Percentiles rank a stretch among this genome's conserved stretches.
These are phyloP conservation scores for Cryoendolithus antarcticus DNA, from an alignment of 2,329 filamentous ascomycete species.

Conservation along the genomic window DNA sequence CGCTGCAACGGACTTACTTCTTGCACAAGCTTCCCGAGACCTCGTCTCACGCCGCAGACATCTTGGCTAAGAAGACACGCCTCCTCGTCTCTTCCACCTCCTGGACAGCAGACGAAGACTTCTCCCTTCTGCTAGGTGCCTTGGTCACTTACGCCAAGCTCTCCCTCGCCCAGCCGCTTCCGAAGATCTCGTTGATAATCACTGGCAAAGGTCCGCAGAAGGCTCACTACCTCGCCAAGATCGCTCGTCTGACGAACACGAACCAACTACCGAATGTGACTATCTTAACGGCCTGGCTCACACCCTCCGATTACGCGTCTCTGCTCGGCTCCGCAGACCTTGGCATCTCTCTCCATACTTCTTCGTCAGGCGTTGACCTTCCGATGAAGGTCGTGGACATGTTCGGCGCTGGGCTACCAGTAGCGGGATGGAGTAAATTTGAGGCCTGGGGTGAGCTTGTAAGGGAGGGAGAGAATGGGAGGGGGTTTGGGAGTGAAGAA, in stretches of 20 bases:
- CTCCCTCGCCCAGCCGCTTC: slow-evolving; percentile 35
- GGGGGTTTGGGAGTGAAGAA: slow-evolving; percentile 62
- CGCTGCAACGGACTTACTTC: slow-evolving; percentile 42
- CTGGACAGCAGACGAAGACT: slow-evolving; percentile 96
- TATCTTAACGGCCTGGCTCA: slow-evolving; percentile 75
- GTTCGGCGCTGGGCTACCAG: slow-evolving; percentile 89
- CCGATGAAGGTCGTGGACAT: slow-evolving; percentile 99
- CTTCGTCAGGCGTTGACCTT: slow-evolving; percentile 85
- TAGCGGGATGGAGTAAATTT: slow-evolving; percentile 74
- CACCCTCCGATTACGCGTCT: slow-evolving; percentile 68
- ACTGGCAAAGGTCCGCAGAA: slow-evolving; percentile 88
- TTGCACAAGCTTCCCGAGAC: slow-evolving; percentile 56
- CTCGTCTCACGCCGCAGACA: slow-evolving; percentile 41
- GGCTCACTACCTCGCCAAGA: slow-evolving; percentile 56
- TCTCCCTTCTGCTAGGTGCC: slow-evolving; percentile 73
- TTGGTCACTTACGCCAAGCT: slow-evolving; percentile 53
- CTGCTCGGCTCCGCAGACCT: slow-evolving; percentile 78
- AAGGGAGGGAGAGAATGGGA: slow-evolving; percentile 71
- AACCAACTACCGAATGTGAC: slow-evolving; percentile 57
- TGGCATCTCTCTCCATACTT: slow-evolving; percentile 83
- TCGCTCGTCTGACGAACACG: slow-evolving; percentile 47
- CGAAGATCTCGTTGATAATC: slow-evolving; percentile 72
- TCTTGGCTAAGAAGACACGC: slow-evolving; percentile 34
- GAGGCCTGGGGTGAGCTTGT: slow-evolving; percentile 88
- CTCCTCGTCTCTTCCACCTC: slow-evolving; percentile 88